These are phyloP conservation scores for Coelastrella sp. DNA, from an alignment of 139 green algal genomes.

Conservation along the genomic window DNA sequence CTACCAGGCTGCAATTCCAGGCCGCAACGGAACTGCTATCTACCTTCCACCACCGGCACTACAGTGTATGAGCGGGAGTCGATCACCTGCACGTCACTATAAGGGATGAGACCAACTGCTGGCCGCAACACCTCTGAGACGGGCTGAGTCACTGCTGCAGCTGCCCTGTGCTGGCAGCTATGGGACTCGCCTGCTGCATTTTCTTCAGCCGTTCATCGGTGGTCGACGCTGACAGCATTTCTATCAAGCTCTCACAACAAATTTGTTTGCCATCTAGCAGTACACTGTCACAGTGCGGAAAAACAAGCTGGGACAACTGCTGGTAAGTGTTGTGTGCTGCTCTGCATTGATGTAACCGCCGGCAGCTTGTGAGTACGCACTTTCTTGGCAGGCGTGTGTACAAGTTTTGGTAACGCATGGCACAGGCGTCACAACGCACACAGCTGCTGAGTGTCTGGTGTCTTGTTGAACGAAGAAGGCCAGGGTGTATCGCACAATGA, in stretches of 20 bases:
- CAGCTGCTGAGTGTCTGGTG: too few species aligned
- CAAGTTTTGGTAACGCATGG: too few species aligned
- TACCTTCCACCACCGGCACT: constrained; percentile 61
- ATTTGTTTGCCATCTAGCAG: background rate
- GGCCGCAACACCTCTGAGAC: too few species aligned
- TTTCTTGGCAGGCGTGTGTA: too few species aligned
- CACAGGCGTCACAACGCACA: too few species aligned
- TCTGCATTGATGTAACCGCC: background rate
- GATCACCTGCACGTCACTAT: constrained; percentile 34
- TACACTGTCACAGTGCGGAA: constrained; percentile 18
- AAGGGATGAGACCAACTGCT: too few species aligned
- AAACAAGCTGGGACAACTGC: background rate
- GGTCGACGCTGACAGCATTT: constrained; percentile 8
- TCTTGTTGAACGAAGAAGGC: too few species aligned
- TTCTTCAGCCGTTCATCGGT: constrained; percentile 21
- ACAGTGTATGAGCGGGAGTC: constrained; percentile 46
- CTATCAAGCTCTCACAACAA: background rate
- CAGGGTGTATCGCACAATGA: too few species aligned
- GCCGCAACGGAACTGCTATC: background rate
- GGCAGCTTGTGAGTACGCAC: too few species aligned
- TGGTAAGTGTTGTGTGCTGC: background rate
- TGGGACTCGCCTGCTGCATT: constrained; percentile 31
- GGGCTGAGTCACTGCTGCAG: background rate
- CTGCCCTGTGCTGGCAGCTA: background rate
- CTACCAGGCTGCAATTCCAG: background rate